Evolutionary conservation across 2,329 filamentous ascomycete species (phyloP).

Genomic region (Aspergillus flavus): DNA sequence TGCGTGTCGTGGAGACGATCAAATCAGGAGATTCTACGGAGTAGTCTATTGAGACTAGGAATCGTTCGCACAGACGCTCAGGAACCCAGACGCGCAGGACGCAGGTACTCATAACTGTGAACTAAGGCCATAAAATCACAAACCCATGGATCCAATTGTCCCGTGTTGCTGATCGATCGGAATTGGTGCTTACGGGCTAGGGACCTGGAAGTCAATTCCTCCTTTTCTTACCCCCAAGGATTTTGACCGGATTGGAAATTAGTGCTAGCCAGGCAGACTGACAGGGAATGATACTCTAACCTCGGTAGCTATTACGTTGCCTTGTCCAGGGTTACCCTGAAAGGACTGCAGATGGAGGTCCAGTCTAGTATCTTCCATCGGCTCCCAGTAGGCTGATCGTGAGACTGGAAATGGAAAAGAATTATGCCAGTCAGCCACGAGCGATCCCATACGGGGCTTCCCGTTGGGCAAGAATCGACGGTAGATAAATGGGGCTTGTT

Average conservation of each 20-base stretch:
- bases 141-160: background rate
- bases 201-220: background rate
- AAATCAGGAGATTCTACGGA: constrained; percentile 7
- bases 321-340: background rate
- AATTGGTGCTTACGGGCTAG: background rate
- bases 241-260: background rate
- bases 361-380: constrained; percentile 8
- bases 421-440: background rate
- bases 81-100: background rate
- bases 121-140: background rate
- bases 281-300: background rate
- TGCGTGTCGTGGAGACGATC: constrained; percentile 8
- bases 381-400: background rate
- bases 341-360: background rate
- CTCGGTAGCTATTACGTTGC: constrained; percentile 1
- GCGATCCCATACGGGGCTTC: constrained; percentile 16
- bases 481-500: constrained; percentile 12
- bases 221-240: background rate
- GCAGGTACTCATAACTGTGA: background rate
- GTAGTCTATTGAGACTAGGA: background rate
- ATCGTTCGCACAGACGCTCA: constrained; percentile 6
- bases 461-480: constrained; percentile 18
- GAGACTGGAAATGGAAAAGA: constrained; percentile 2
- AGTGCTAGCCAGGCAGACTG: background rate
- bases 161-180: constrained; percentile 4